Conservation (phyloP, 495 filamentous ascomycete genomes). For the Penicillium canescens region DNA sequence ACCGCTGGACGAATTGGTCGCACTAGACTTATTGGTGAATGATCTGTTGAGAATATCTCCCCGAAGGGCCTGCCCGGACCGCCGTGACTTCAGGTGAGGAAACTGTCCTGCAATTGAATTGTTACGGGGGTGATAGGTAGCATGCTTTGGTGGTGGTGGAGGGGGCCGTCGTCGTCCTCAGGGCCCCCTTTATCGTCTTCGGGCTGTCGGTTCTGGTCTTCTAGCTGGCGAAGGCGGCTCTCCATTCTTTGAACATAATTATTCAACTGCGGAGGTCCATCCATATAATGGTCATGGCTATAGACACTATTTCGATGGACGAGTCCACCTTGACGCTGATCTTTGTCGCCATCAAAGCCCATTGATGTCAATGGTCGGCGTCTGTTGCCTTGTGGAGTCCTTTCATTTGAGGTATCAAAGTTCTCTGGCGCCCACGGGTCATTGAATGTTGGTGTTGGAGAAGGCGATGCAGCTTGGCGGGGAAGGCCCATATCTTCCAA, state of each 20-base stretch:
- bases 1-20: slow-evolving; percentile 71
- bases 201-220: slow-evolving; percentile 55
- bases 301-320: slow-evolving; percentile 38
- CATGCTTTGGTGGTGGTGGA: slow-evolving; percentile 64
- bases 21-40: slow-evolving; percentile 83
- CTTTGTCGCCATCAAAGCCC: slow-evolving; percentile 60
- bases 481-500: slow-evolving; percentile 82
- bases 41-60: slow-evolving; percentile 69
- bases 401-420: slow-evolving; percentile 63
- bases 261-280: slow-evolving; percentile 67
- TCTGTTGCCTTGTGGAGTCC: slow-evolving; percentile 25
- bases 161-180: slow-evolving; percentile 55
- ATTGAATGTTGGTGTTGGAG: slow-evolving; percentile 53
- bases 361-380: slow-evolving; percentile 70
- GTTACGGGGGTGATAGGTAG: slow-evolving; percentile 40
- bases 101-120: slow-evolving; percentile 46
- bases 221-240: slow-evolving; percentile 69
- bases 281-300: slow-evolving; percentile 48
- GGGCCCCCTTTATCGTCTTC: slow-evolving; percentile 36
- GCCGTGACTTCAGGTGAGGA: slow-evolving; percentile 55
- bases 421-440: slow-evolving; percentile 92
- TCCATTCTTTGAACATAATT: slow-evolving; percentile 93
- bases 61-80: slow-evolving; percentile 83
- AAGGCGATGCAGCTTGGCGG: slow-evolving; percentile 46
- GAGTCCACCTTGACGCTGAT: slow-evolving; percentile 36